Evolutionary conservation across 108 stramenopile species (phyloP).

Genomic region (Cyclotella choctawhatcheeana): DNA sequence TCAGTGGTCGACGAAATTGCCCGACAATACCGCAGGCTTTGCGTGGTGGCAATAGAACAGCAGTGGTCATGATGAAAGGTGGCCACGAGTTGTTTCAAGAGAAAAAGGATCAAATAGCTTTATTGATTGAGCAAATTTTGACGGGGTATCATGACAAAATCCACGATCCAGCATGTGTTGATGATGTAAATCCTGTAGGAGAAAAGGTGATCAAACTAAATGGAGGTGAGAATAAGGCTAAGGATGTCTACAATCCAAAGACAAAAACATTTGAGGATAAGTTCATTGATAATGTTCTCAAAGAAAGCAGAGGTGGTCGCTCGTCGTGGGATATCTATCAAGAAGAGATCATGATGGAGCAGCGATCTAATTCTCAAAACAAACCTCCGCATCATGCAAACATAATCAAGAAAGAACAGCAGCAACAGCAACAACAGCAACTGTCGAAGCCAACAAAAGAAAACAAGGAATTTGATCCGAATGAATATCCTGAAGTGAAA

Average conservation of each 20-base stretch:
- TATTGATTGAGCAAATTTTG: conserved; percentile 80
- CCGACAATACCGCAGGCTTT: conserved; percentile 65
- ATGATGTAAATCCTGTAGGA: neutral
- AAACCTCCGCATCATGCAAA: conserved; percentile 26
- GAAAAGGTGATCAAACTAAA: neutral
- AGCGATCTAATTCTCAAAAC: conserved; percentile 35
- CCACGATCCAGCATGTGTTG: conserved; percentile 1
- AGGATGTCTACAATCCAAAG: conserved; percentile 10
- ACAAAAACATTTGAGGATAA: conserved; percentile 43
- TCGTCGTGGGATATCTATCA: conserved; percentile 37
- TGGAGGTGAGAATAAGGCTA: neutral
- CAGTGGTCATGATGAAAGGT: conserved; percentile 81
- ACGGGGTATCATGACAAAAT: conserved; percentile 60
- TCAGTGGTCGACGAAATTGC: conserved; percentile 62
- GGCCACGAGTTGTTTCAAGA: conserved; percentile 92
- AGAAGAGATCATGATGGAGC: conserved; percentile 47
- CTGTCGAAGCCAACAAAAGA: conserved; percentile 7
- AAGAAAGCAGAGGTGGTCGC: conserved; percentile 38
- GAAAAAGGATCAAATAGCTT: conserved; percentile 59
- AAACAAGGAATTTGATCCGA: conserved; percentile 49
- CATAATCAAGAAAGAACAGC: conserved; percentile 20
- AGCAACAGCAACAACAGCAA: conserved; percentile 3
- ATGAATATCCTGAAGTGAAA: conserved; percentile 78
- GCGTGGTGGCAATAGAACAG: conserved; percentile 55
- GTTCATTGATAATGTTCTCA: conserved; percentile 36